Percentiles rank a stretch among this genome's conserved stretches.
These are phyloP conservation scores for Ilex asprella DNA, from an alignment of 257 asterid genomes.

Conservation along the genomic window DNA sequence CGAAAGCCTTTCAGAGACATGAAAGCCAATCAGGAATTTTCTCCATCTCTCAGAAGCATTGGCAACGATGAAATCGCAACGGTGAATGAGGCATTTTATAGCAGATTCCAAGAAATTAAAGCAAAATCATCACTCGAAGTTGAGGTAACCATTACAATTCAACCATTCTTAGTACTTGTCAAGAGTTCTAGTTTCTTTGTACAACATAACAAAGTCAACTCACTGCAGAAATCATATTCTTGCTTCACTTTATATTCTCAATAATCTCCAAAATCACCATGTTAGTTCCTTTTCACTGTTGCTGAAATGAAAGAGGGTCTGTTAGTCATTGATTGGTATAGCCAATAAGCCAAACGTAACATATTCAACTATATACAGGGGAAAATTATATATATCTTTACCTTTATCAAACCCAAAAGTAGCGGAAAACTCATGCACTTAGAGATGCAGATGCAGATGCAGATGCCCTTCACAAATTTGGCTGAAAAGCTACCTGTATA, in stretches of 20 bases:
- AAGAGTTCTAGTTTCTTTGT: background rate
- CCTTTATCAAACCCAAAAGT: too few relatives aligned
- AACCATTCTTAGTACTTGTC: slow-evolving; percentile 1
- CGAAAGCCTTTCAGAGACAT: slow-evolving; percentile 52
- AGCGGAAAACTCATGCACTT: too few relatives aligned
- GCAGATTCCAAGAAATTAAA: slow-evolving; percentile 44
- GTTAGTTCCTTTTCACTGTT: too few relatives aligned
- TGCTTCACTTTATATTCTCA: background rate
- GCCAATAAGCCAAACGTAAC: too few relatives aligned
- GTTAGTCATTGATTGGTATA: too few relatives aligned
- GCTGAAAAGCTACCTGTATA: background rate
- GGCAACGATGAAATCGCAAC: slow-evolving; percentile 49
- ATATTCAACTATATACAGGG: background rate
- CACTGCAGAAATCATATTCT: background rate
- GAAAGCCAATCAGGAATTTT: slow-evolving; percentile 34
- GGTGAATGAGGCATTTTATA: slow-evolving; percentile 57
- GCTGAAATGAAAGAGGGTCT: too few relatives aligned
- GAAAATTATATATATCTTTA: background rate
- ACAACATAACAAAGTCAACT: background rate
- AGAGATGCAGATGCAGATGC: too few relatives aligned
- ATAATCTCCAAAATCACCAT: background rate
- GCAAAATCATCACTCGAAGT: slow-evolving; percentile 35
- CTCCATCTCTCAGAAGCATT: slow-evolving; percentile 57
- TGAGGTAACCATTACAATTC: slow-evolving; percentile 41
- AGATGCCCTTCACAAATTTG: background rate